Conservation (phyloP, 1,284 basidiomycete species). For the Marasmius tenuissimus region DNA sequence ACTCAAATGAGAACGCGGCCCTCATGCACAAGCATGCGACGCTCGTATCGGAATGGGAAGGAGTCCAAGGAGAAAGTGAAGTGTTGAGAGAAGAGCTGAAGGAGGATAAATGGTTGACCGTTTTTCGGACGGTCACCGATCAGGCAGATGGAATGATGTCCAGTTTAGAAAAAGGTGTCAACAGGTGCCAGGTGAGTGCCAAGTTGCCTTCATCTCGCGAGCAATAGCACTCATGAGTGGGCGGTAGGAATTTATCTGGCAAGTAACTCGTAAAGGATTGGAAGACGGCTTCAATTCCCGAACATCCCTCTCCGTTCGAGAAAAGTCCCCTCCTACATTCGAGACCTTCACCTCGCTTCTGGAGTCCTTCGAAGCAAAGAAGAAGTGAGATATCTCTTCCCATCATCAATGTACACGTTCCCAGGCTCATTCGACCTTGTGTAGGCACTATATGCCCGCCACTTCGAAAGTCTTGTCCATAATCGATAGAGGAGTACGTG, state of each 20-base stretch:
- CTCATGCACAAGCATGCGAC: constrained; percentile 72
- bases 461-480: constrained; percentile 91
- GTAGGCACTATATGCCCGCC: constrained; percentile 87
- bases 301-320: constrained; percentile 47
- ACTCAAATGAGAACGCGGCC: constrained; percentile 46
- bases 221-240: neutral
- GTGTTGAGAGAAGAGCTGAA: constrained; percentile 86
- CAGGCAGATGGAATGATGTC: constrained; percentile 98
- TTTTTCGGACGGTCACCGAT: constrained; percentile 90
- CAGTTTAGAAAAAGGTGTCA: constrained; percentile 88
- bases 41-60: constrained; percentile 75
- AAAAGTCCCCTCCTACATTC: constrained; percentile 51
- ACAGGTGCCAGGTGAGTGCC: constrained; percentile 70
- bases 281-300: constrained; percentile 43
- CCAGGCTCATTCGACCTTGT: constrained; percentile 9
- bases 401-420: neutral
- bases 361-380: constrained; percentile 82
- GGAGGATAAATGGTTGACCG: constrained; percentile 93
- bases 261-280: constrained; percentile 59
- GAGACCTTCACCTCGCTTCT: constrained; percentile 65
- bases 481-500: constrained; percentile 88
- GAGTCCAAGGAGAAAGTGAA: constrained; percentile 78
- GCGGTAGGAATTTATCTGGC: constrained; percentile 79
- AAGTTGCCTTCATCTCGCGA: neutral
- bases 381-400: constrained; percentile 55